Evolutionary conservation across 1,284 basidiomycete species (phyloP), one percentile per base, ranked within the genome.

Genomic region (Coriolopsis trogii): DNA sequence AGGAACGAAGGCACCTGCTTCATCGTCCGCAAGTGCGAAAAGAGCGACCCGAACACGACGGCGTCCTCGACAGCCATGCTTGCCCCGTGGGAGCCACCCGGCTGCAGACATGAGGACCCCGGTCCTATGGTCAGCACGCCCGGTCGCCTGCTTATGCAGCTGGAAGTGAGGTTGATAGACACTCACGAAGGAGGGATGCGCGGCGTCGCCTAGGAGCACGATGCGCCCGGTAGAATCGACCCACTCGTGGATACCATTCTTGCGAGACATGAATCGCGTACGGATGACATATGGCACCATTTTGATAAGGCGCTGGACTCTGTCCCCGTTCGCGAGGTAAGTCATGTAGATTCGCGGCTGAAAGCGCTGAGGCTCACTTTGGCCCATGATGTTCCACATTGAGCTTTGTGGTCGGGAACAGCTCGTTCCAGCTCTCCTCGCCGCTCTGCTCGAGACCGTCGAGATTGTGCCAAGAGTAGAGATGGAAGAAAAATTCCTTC

Each of bases 181-280:
- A 80, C 70, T 44, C 76, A 65, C 53, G 66, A 70, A 67, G 44
- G 76, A 68, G 0, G 78, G 73, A 59, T 79, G 78, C 4, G 77
- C 77, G 1, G 78, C 73, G 52, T 80, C 78, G 30, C 79, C 79
- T 29, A 81, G 61, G 6, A 80, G 64, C n/a, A 78, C 61, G 16
- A 80, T 65, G 15, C 69, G 69, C 2, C 72, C 71, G 21, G 68
- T 70, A 0, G 70, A 60, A 55, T 84, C 78, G 0, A 80, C 76
- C 85, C 85, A 87, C 20, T 81, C 74, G 34, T 82, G 77, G 9
- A 81, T 63, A 6, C 71, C 68, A 2, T 64, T 49, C 16, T 69
- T 30, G 71, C 68, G 37, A 65, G 67, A 67, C 31, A 72, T 61
- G 41, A 23, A 63, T 51, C 16, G 68, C 67, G 34, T 70, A 56